Percentiles rank a stretch among this genome's conserved stretches.
phyloP scores from a whole-genome alignment of 108 stramenopile species.

The Pseudonitzschia pungens region DNA sequence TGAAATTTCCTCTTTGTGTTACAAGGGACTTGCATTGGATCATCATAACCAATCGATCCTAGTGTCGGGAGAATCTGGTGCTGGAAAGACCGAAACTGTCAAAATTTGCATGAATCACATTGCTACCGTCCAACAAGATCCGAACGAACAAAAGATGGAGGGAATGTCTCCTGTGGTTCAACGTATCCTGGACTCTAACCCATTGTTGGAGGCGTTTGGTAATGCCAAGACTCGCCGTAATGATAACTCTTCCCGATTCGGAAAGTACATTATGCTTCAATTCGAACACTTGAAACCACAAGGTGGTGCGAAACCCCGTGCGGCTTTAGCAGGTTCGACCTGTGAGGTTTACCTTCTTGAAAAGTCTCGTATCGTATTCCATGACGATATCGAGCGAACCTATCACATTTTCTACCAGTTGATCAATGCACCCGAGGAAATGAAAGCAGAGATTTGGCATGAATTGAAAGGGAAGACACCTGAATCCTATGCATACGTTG shows the following conservation, averaged over 20 bases:
- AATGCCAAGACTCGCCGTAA: conserved; percentile 87
- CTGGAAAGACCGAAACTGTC: conserved; percentile 89
- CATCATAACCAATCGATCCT: conserved; percentile 68
- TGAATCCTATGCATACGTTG: conserved; percentile 65
- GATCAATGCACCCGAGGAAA: conserved; percentile 70
- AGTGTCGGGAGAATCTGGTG: conserved; percentile 82
- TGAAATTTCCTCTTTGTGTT: conserved; percentile 68
- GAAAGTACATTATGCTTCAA: conserved; percentile 78
- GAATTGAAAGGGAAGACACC: conserved; percentile 55
- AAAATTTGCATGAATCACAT: conserved; percentile 88
- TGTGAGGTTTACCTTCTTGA: conserved; percentile 94
- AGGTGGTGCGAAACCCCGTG: conserved; percentile 44
- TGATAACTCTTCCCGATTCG: conserved; percentile 81
- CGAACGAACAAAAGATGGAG: conserved; percentile 29
- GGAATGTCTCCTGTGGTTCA: conserved; percentile 43
- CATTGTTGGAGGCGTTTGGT: conserved; percentile 84
- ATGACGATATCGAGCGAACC: conserved; percentile 89
- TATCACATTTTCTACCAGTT: conserved; percentile 99
- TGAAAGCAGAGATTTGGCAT: conserved; percentile 66
- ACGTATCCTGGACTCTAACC: conserved; percentile 80
- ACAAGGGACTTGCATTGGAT: conserved; percentile 60
- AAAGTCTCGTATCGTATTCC: conserved; percentile 91
- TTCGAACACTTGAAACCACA: conserved; percentile 49
- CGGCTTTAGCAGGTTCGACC: conserved; percentile 63
- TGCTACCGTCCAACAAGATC: conserved; percentile 64